These are phyloP conservation scores for Fomitopsis betulina DNA, from an alignment of 1,284 basidiomycete genomes.

Conservation along the genomic window DNA sequence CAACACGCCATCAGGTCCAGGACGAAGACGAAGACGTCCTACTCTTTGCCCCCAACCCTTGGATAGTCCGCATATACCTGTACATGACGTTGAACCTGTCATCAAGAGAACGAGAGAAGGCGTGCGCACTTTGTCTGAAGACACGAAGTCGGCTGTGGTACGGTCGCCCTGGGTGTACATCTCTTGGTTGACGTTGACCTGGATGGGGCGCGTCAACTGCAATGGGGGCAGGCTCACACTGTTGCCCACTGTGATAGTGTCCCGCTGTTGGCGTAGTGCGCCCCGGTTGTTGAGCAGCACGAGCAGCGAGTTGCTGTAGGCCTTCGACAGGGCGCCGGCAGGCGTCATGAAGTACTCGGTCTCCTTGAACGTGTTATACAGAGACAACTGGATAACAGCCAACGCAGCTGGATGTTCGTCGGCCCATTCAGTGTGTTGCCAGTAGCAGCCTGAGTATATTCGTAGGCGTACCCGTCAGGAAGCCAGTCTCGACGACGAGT, in stretches of 20 bases:
- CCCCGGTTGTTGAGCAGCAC: slow-evolving; percentile 3
- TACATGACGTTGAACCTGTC: not conserved
- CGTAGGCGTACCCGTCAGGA: not conserved
- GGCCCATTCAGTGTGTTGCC: not conserved
- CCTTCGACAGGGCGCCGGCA: slow-evolving; percentile 2
- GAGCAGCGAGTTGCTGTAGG: slow-evolving; percentile 3
- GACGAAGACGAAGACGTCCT: too few relatives aligned
- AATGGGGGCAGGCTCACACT: not conserved
- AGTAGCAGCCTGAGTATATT: not conserved
- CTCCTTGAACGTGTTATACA: not conserved
- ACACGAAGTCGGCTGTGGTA: not conserved
- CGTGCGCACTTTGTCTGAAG: not conserved
- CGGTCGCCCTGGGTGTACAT: not conserved
- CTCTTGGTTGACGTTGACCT: slow-evolving; percentile 2
- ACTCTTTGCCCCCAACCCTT: not conserved
- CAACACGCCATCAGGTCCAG: too few relatives aligned
- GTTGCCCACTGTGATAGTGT: not conserved
- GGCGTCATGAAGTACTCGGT: slow-evolving; percentile 3
- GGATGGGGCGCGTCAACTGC: not conserved
- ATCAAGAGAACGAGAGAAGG: not conserved
- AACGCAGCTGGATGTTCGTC: not conserved
- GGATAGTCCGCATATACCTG: not conserved
- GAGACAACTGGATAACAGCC: not conserved
- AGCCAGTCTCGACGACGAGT: slow-evolving; percentile 4
- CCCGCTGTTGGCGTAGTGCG: not conserved